Evolutionary conservation across 129 eudicot species (phyloP), one percentile per base, ranked within the genome.

Genomic region (Pulicaria dysenterica): DNA sequence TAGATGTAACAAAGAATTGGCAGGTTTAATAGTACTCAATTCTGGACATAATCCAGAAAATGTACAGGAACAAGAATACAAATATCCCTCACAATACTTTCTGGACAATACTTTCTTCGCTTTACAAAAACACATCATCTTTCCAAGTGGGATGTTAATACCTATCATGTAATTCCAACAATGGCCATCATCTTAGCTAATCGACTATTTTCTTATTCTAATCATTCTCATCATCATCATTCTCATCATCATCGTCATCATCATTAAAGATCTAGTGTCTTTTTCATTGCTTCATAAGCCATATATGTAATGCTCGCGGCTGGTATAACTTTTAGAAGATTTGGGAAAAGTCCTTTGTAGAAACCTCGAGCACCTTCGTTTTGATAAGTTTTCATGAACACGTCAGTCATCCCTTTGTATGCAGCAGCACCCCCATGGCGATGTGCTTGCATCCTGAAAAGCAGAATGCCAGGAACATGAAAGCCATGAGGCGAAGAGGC

Each of bases 261-360:
- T 63, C 85, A 94, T 8, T 84, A 93, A 69, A 95, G 91, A 39
- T 88, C 92, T 74, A 95, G 80, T 56, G 88, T 91, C 83, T 95
- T 95, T 70, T 95, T 95, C 97, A 88, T 90, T 64, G 88, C 83
- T 82, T 95, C 99, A 39, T 90, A 95, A 77, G 88, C 91, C 83
- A 95, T 16, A 68, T 95, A 95, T 4, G 98, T 94, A 70, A 94
- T 94, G 81, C 98, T 94, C 54, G 98, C 98, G 17, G 98, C 90
- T 6, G 98, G 98, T 7, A 94, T 91, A 11, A 94, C 98, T 79
- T 94, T 90, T 36, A 95, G 83, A 70, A 95, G 97, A 89, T 95
- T 90, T 6, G 99, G 99, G 46, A 95, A 86, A 57, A 95, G 86
- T 37, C 99, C 99, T 83, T 95, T 95, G 81, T 95, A 95, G 72